Conservation (phyloP, 2,329 filamentous ascomycete genomes). For the Colletotrichum cuscutae region DNA sequence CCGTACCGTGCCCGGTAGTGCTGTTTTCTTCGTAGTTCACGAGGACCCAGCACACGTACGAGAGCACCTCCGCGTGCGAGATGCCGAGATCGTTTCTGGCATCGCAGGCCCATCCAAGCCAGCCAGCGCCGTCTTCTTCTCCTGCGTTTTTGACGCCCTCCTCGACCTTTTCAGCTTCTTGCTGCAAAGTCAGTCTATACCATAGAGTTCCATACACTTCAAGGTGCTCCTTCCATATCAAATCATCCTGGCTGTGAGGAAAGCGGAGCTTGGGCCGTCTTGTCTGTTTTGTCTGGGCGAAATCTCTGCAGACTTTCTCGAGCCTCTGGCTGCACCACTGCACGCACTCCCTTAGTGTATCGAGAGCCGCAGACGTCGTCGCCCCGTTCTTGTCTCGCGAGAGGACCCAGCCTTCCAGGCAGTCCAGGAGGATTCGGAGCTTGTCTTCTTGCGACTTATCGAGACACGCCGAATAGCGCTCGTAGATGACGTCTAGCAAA, state of each 20-base stretch:
- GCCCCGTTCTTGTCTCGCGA: neutral
- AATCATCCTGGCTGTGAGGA: neutral
- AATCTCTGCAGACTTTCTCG: neutral
- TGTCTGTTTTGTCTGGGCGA: neutral
- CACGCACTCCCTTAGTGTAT: neutral
- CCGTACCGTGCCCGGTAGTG: too few relatives aligned
- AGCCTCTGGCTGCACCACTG: slow-evolving; percentile 7
- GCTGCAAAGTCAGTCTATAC: neutral
- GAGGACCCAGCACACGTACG: slow-evolving; percentile 11
- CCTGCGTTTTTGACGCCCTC: neutral
- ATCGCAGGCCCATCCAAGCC: neutral
- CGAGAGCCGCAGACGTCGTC: neutral
- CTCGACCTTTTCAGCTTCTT: neutral
- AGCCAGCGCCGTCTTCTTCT: neutral
- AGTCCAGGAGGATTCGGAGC: neutral
- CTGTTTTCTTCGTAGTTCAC: neutral
- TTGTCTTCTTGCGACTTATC: neutral
- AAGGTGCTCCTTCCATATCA: neutral
- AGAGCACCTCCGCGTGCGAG: neutral
- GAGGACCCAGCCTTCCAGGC: neutral
- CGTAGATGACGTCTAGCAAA: neutral
- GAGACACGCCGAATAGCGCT: neutral
- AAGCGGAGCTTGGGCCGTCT: too few relatives aligned
- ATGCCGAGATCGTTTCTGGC: neutral
- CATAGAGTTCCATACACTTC: slow-evolving; percentile 7